Base-by-base conservation (phyloP, 2,329 filamentous ascomycete genomes). In the Coniosporium tulheliwenetii region DNA sequence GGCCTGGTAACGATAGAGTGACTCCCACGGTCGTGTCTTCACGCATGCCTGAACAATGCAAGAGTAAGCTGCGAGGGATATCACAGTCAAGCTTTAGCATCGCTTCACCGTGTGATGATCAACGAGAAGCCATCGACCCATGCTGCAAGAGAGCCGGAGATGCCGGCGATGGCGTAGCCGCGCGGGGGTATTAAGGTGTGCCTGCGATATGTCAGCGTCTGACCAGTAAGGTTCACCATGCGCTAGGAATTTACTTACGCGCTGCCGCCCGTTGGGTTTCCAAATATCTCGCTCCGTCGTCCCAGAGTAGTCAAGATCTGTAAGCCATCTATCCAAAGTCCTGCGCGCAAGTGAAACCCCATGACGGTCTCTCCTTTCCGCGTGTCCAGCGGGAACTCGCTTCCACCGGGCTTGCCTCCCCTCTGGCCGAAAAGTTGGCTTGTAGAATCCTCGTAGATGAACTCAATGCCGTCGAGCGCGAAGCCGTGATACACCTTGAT, bases 51-150 rank as follows among this genome's bases (percentile, higher is more conserved):
- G 4, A 4, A 26, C 7, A 26, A 3, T 26, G 19, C 19, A 26
- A 26, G 19, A 26, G 19, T 7, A 26, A 26, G 19, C 19, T 4
- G 19, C 7, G 19, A 26, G 19, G 19, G 19, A 26, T 26, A 26
- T 26, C 7, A 26, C 19, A 26, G 19, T 26, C 19, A 26, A 7
- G 4, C 19, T 4, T 7, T 26, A 26, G 19, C 19, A 26, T 33
- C 32, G 5, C 33, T 38, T 74, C 60, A 85, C 50, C 77, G 71
- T 38, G 76, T 77, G 51, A 86, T 82, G 52, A 96, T 77, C 42
- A 94, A 68, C 8, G 83, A 81, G 57, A 95, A 85, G 3, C 83
- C 82, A 57, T 94, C 85, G 15, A 95, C 65, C 85, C 85, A 93
- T 38, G 73, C 58, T 32, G 71, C 85, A 53, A 78, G 84, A 39